phyloP scores from a whole-genome alignment of 2,329 filamentous ascomycete species.

The Penicillium verrucosum region DNA sequence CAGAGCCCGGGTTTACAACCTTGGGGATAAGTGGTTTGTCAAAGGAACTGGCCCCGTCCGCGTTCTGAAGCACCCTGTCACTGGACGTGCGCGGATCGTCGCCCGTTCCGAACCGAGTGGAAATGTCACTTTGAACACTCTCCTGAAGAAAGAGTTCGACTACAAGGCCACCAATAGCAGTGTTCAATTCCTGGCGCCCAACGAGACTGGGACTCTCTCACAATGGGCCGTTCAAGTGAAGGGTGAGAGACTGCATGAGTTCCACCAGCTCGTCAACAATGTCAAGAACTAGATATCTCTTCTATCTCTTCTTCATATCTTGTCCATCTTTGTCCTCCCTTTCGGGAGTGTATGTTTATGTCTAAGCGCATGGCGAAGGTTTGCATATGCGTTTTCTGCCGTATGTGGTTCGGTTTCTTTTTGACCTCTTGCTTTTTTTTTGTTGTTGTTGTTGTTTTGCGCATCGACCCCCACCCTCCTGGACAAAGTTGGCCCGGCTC shows the following conservation, averaged over 20 bases:
- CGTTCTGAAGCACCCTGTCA: conserved; percentile 69
- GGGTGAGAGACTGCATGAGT: conserved; percentile 18
- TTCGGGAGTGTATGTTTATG: conserved; percentile 7
- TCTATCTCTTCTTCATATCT: background rate
- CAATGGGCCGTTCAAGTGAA: conserved; percentile 72
- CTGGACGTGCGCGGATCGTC: conserved; percentile 64
- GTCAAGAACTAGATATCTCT: conserved; percentile 18
- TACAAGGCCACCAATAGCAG: conserved; percentile 58
- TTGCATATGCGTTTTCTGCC: conserved; percentile 1
- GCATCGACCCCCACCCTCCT: background rate
- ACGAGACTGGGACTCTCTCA: conserved; percentile 60
- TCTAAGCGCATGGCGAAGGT: conserved; percentile 6
- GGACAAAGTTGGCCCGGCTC: background rate
- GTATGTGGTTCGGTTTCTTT: background rate
- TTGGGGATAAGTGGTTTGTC: conserved; percentile 59
- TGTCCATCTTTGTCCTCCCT: conserved; percentile 1
- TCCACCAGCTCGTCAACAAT: conserved; percentile 14
- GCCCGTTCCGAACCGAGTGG: conserved; percentile 73
- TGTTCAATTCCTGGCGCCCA: conserved; percentile 46
- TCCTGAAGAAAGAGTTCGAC: conserved; percentile 57
- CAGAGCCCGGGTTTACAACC: conserved; percentile 66
- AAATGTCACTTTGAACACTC: conserved; percentile 68
- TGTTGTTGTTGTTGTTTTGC: background rate
- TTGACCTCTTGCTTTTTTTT: background rate
- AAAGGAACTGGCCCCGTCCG: conserved; percentile 70